Base-by-base conservation (phyloP, 2,329 filamentous ascomycete genomes). In the Achaetomium macrosporum region DNA sequence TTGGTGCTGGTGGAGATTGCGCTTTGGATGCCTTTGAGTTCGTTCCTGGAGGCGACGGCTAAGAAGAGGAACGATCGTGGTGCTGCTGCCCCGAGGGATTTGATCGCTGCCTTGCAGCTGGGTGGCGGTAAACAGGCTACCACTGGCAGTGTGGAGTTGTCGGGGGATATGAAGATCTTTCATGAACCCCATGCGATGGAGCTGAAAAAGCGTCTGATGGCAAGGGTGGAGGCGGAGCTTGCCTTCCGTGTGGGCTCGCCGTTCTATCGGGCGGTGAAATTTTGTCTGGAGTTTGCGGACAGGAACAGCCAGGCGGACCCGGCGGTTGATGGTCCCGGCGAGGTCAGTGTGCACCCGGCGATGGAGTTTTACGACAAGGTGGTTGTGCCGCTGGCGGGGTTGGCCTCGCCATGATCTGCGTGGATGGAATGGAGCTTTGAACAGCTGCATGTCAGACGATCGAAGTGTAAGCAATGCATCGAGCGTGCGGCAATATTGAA, bases 311-410 rank as follows among this genome's bases (percentile, higher is more conserved):
- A 30, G 10, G 6, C 2, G 11, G 52, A 30, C n/a, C n/a, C n/a
- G n/a, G n/a, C n/a, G 15, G 39, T 13, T 6, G 36, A 12, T 15
- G 37, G 41, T 30, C 47, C 11, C 5, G 45, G 15, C 5, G 51
- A 53, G 39, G 50, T 43, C 11, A 45, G 45, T 12, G 40, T 49
- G 40, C 45, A 53, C 37, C 51, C 51, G 12, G 47, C 52, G 8
- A 43, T 54, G 47, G 52, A 50, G 47, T 54, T 54, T 40, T 54
- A 50, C 13, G 42, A 54, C 43, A 46, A 50, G 25, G 52, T 54
- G 5, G 52, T 54, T 8, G 52, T 54, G 31, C 47, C 47, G 10
- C 33, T 54, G 47, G 47, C 49, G 11, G 12, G 36, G 36, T 8
- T 39, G 25, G 25, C 25, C 7, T 25, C 25, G 25, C n/a, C n/a